Percentiles rank a stretch among this genome's conserved stretches.
These are phyloP conservation scores for Trichosanthes truncata DNA, from an alignment of 306 rosid genomes.

Conservation along the genomic window DNA sequence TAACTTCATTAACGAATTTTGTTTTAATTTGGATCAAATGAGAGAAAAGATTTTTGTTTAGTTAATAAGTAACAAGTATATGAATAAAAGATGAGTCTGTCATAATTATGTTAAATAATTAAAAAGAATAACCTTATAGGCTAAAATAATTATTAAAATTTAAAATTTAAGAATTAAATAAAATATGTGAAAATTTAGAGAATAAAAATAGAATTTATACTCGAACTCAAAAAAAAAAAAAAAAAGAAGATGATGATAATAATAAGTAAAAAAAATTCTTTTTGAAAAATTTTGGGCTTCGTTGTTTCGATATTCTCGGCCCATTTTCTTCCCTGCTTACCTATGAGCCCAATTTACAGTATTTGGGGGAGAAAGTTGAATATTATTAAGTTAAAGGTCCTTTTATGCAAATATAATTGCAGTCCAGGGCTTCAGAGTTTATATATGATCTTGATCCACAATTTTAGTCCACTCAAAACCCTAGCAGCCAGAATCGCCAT, in stretches of 20 bases:
- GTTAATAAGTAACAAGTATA: no score
- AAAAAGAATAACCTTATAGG: no score
- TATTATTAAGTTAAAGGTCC: background rate
- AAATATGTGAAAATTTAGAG: background rate
- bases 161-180: background rate
- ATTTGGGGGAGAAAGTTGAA: background rate
- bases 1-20: no score
- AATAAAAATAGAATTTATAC: no score
- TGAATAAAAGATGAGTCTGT: no score
- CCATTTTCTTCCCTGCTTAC: background rate
- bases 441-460: background rate
- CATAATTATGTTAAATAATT: no score
- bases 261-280: no score
- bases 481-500: constrained; percentile 25
- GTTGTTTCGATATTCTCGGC: background rate
- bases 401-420: background rate
- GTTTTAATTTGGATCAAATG: no score
- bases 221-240: no score
- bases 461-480: constrained; percentile 8
- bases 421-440: background rate
- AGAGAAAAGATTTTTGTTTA: no score
- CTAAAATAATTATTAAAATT: no score
- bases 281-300: background rate
- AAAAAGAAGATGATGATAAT: no score
- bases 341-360: background rate